Evolutionary conservation across 2,329 filamentous ascomycete species (phyloP).

Genomic region (Stylonectria norvegica): DNA sequence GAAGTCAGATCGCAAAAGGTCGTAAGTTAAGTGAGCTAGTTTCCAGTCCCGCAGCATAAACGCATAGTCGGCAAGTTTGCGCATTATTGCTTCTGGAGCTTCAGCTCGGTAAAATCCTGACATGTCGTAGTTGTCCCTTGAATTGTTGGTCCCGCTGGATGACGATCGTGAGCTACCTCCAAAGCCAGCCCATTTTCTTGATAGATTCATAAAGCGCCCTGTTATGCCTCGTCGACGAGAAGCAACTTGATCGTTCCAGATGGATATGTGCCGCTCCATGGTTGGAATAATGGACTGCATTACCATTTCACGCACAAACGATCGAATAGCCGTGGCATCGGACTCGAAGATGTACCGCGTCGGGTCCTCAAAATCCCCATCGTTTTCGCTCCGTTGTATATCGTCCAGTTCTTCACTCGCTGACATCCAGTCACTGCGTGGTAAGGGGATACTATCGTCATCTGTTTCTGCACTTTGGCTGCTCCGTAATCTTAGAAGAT

Average conservation of each 20-base stretch:
- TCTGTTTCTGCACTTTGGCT: slow-evolving; percentile 84
- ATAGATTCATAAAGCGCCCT: slow-evolving; percentile 91
- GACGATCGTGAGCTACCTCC: slow-evolving; percentile 63
- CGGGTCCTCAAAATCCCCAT: slow-evolving; percentile 67
- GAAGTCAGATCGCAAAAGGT: slow-evolving; percentile 84
- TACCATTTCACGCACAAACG: slow-evolving; percentile 90
- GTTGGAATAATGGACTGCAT: slow-evolving; percentile 91
- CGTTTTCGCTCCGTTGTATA: slow-evolving; percentile 63
- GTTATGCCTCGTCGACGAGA: slow-evolving; percentile 84
- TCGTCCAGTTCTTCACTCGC: slow-evolving; percentile 79
- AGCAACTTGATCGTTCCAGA: slow-evolving; percentile 97
- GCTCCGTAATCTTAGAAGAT: slow-evolving; percentile 80
- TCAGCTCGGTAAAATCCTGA: slow-evolving; percentile 81
- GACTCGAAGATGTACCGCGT: slow-evolving; percentile 85
- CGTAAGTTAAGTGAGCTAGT: slow-evolving; percentile 85
- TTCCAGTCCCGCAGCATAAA: slow-evolving; percentile 98
- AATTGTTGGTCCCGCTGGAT: slow-evolving; percentile 48
- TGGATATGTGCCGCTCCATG: slow-evolving; percentile 87
- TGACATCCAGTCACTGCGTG: slow-evolving; percentile 83
- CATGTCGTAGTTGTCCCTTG: slow-evolving; percentile 71
- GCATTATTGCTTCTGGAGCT: slow-evolving; percentile 82
- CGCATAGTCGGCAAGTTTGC: slow-evolving; percentile 89
- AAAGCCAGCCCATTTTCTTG: slow-evolving; percentile 87
- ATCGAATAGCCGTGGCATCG: slow-evolving; percentile 80
- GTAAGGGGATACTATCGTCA: slow-evolving; percentile 81